A percentile compares a stretch with the other conserved stretches of the same genome.
Evolutionary conservation across 768 basidiomycete species (phyloP).

Genomic region (Suillus plorans): DNA sequence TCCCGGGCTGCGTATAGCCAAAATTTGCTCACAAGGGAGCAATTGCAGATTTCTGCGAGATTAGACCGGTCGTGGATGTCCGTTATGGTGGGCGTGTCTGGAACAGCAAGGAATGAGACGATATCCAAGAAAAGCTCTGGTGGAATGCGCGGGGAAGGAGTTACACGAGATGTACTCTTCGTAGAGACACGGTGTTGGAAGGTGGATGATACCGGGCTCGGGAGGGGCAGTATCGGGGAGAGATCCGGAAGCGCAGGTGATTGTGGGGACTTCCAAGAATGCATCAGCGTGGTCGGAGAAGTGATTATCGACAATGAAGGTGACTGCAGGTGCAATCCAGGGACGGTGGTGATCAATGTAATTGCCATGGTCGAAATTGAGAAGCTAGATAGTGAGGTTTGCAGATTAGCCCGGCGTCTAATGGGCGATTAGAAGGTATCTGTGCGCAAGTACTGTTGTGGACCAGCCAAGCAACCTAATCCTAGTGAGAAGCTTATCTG

Average conservation of each 20-base stretch:
- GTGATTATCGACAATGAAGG: neutral
- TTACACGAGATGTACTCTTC: neutral
- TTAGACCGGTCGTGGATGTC: slow-evolving; percentile 17
- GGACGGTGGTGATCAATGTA: neutral
- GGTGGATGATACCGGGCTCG: neutral
- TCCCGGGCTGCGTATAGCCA: slow-evolving; percentile 27
- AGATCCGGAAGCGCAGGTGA: neutral
- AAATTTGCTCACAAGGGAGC: slow-evolving; percentile 31
- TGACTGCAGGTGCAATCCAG: neutral
- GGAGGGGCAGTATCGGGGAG: neutral
- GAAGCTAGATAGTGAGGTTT: neutral
- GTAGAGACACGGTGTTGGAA: neutral
- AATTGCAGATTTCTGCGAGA: slow-evolving; percentile 21
- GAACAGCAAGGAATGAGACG: slow-evolving; percentile 26
- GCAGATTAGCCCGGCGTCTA: neutral
- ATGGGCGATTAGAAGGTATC: neutral
- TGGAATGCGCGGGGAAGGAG: slow-evolving; percentile 20
- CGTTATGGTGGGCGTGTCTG: slow-evolving; percentile 9
- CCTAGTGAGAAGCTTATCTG: neutral
- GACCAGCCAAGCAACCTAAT: neutral
- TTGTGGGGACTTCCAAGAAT: slow-evolving; percentile 1
- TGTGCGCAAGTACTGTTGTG: neutral
- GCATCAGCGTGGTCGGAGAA: neutral
- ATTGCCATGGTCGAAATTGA: neutral
- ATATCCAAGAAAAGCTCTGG: slow-evolving; percentile 31